Evolutionary conservation across 768 basidiomycete species (phyloP).

Genomic region (Boletus vermiculosoides): DNA sequence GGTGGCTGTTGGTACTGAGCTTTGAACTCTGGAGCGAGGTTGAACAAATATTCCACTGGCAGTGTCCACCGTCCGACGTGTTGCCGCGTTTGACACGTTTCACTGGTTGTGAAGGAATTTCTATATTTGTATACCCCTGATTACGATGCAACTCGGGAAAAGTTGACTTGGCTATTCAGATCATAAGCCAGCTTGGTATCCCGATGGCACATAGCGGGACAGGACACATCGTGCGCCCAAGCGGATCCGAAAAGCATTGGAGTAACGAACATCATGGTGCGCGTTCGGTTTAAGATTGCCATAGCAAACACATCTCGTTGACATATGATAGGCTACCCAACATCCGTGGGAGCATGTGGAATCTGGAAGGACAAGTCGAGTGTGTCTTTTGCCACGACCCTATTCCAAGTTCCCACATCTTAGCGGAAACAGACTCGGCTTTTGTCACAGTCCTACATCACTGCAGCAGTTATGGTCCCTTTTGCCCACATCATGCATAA

Average conservation of each 20-base stretch:
- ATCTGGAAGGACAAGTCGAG: background rate
- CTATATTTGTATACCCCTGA: background rate
- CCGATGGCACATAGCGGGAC: background rate
- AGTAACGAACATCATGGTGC: background rate
- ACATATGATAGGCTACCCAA: too few relatives aligned
- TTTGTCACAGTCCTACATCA: background rate
- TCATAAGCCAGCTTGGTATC: background rate
- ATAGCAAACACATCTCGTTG: background rate
- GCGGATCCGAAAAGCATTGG: background rate
- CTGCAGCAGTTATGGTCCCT: background rate
- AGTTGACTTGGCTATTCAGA: background rate
- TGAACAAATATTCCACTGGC: too few relatives aligned
- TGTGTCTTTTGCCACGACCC: too few relatives aligned
- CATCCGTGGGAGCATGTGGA: background rate
- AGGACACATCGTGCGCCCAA: background rate
- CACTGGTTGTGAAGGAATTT: background rate
- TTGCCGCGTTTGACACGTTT: background rate
- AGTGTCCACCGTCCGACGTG: too few relatives aligned
- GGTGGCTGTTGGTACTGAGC: background rate
- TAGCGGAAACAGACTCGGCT: background rate
- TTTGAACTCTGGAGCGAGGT: too few relatives aligned
- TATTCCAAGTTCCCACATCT: background rate
- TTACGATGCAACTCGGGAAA: background rate
- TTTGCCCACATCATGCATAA: background rate
- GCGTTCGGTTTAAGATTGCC: background rate